Evolutionary conservation across 371 early-diverging fungal genomes (phyloP).

Genomic region (Zychaea mexicana): DNA sequence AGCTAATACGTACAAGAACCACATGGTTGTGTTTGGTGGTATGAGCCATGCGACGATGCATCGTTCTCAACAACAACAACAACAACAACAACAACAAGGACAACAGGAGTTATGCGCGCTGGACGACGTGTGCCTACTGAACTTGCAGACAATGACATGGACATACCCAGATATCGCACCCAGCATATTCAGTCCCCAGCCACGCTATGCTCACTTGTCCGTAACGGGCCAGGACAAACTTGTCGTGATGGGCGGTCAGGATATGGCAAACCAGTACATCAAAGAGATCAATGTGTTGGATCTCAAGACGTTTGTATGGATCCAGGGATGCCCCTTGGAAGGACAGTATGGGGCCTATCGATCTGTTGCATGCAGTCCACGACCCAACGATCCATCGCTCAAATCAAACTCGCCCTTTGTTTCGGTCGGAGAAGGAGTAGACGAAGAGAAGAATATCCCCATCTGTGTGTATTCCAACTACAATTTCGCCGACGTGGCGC

Average conservation of each 20-base stretch:
- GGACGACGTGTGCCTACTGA: constrained; percentile 68
- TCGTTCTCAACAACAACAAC: too few relatives aligned
- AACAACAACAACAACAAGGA: constrained; percentile 9
- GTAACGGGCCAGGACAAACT: constrained; percentile 57
- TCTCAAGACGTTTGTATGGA: constrained; percentile 61
- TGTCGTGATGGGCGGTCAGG: constrained; percentile 76
- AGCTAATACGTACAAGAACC: constrained; percentile 58
- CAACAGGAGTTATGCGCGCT: constrained; percentile 50
- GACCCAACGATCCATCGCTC: constrained; percentile 5
- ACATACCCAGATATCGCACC: constrained; percentile 44
- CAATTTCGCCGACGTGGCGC: constrained; percentile 75
- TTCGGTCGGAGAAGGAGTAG: neutral
- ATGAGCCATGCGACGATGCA: too few relatives aligned
- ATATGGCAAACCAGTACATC: constrained; percentile 69
- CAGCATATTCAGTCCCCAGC: constrained; percentile 53
- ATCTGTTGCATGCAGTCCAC: constrained; percentile 61
- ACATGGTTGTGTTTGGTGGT: constrained; percentile 68
- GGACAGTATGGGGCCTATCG: constrained; percentile 78
- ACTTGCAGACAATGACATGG: constrained; percentile 61
- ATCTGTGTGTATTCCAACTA: constrained; percentile 77
- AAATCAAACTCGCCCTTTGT: constrained; percentile 6
- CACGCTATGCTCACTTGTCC: constrained; percentile 75
- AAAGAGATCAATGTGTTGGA: constrained; percentile 74
- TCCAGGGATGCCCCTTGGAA: constrained; percentile 57
- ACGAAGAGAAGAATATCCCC: constrained; percentile 8